Evolutionary conservation across 139 green algal species (phyloP).

Genomic region (Chlorella sorokiniana): DNA sequence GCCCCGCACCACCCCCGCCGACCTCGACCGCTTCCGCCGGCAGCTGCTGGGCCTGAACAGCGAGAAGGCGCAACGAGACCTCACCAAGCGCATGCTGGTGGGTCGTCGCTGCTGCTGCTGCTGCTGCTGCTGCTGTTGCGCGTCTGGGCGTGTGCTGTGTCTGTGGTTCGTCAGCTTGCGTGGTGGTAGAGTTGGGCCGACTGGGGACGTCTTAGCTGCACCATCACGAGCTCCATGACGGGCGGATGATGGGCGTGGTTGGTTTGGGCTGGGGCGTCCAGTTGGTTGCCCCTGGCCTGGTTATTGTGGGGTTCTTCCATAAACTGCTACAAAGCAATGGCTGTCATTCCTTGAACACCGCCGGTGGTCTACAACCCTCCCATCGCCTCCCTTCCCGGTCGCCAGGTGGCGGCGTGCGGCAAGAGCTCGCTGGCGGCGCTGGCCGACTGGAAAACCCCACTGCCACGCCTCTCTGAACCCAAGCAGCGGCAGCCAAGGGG

Average conservation of each 20-base stretch:
- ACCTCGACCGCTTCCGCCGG: not conserved
- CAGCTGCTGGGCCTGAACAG: slow-evolving; percentile 1
- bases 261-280: too few relatives aligned
- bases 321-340: too few relatives aligned
- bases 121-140: not conserved
- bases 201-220: too few relatives aligned
- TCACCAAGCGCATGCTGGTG: slow-evolving; percentile 72
- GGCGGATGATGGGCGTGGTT: too few relatives aligned
- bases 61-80: slow-evolving; percentile 76
- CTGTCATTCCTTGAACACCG: too few relatives aligned
- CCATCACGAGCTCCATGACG: too few relatives aligned
- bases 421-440: slow-evolving; percentile 44
- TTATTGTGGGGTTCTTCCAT: too few relatives aligned
- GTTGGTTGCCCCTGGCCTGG: too few relatives aligned
- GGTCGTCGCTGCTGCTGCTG: not conserved
- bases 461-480: slow-evolving; percentile 43
- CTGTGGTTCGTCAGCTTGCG: not conserved
- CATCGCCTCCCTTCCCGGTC: not conserved
- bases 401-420: slow-evolving; percentile 47
- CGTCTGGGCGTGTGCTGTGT: not conserved
- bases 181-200: too few relatives aligned
- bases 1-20: slow-evolving; percentile 17
- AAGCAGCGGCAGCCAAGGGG: slow-evolving; percentile 13
- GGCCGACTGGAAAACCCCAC: slow-evolving; percentile 56
- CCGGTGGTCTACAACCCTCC: too few relatives aligned